Evolutionary conservation across 2,329 filamentous ascomycete species (phyloP).

Genomic region (Exophiala mesophila): DNA sequence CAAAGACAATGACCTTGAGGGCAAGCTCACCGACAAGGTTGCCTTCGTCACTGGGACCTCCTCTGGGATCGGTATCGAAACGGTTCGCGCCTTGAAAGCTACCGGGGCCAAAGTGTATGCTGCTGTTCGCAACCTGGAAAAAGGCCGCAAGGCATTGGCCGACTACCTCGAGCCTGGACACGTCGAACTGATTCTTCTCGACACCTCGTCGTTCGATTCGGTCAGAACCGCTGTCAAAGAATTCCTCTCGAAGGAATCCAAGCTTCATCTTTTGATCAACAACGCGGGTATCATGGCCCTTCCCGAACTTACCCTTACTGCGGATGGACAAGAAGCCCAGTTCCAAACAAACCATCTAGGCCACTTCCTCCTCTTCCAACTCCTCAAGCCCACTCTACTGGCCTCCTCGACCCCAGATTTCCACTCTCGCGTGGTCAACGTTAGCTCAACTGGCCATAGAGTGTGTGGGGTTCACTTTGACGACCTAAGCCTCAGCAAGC

Average conservation of each 20-base stretch:
- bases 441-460: conserved; percentile 44
- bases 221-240: conserved; percentile 29
- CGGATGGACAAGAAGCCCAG: conserved; percentile 48
- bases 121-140: conserved; percentile 34
- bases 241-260: conserved; percentile 28
- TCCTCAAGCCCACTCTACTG: conserved; percentile 44
- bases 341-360: conserved; percentile 52
- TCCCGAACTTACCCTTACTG: conserved; percentile 33
- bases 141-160: conserved; percentile 29
- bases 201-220: conserved; percentile 31
- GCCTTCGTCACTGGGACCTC: conserved; percentile 38
- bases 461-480: conserved; percentile 31
- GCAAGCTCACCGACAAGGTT: conserved; percentile 29
- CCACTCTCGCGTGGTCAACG: conserved; percentile 43
- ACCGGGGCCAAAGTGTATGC: conserved; percentile 38
- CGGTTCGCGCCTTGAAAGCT: conserved; percentile 33
- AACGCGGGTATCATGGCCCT: conserved; percentile 46
- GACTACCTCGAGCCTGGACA: conserved; percentile 24
- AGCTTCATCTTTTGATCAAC: conserved; percentile 38
- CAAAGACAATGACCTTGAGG: conserved; percentile 26
- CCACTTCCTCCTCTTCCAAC: conserved; percentile 51
- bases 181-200: conserved; percentile 34
- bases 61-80: conserved; percentile 37
- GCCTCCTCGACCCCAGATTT: conserved; percentile 34
- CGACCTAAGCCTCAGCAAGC: conserved; percentile 38